These are phyloP conservation scores for Rhizopogon roseolus DNA, from an alignment of 768 basidiomycete genomes.

Conservation along the genomic window DNA sequence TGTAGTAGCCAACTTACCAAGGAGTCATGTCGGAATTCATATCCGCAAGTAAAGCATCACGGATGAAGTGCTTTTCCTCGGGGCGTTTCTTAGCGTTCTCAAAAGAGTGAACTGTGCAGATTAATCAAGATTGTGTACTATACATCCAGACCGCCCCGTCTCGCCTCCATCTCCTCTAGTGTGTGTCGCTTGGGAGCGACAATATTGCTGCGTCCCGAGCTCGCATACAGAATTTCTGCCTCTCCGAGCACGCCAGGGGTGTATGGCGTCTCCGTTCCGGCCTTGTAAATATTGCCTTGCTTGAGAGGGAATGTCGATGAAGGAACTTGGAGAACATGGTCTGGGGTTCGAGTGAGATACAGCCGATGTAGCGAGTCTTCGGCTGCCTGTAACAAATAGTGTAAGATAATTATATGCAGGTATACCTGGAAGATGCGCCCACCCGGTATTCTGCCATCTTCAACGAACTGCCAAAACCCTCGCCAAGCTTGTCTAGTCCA, in stretches of 20 bases:
- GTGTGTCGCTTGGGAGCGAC: conserved; percentile 27
- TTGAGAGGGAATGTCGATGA: conserved; percentile 66
- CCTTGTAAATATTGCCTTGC: conserved; percentile 48
- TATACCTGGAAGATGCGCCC: conserved; percentile 17
- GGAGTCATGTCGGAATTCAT: too few relatives aligned
- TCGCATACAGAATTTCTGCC: conserved; percentile 65
- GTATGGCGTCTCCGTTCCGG: conserved; percentile 44
- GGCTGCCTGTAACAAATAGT: conserved; percentile 50
- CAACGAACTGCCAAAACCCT: conserved; percentile 90
- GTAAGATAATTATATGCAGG: conserved; percentile 3
- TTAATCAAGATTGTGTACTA: conserved; percentile 21
- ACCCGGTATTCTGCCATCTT: conserved; percentile 95
- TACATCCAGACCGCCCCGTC: conserved; percentile 17
- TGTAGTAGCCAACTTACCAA: too few relatives aligned
- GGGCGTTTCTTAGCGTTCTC: neutral
- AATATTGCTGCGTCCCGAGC: conserved; percentile 53
- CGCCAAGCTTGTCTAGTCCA: conserved; percentile 79
- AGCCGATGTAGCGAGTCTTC: conserved; percentile 82
- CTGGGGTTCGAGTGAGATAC: conserved; percentile 75
- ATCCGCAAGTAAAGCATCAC: too few relatives aligned
- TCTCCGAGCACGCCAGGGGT: conserved; percentile 49
- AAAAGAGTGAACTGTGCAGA: conserved; percentile 16
- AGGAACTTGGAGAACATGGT: conserved; percentile 64
- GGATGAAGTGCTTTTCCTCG: too few relatives aligned
- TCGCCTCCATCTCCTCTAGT: conserved; percentile 16